Evolutionary conservation across 352 stramenopile species (phyloP).

Genomic region (Phytophthora ohioensis): DNA sequence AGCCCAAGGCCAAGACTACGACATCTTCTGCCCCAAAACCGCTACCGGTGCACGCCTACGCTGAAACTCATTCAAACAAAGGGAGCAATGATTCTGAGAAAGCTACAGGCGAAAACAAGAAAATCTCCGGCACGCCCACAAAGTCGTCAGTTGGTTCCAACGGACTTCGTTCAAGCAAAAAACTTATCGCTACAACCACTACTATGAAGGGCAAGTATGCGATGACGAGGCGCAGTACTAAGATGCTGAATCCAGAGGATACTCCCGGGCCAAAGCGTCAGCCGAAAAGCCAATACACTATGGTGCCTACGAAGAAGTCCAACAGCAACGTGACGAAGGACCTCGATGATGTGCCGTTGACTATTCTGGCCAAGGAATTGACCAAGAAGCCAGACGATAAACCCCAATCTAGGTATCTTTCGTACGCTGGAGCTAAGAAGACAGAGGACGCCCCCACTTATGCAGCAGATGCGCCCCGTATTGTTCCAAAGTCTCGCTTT

Average conservation of each 20-base stretch:
- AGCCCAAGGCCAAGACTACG: constrained; percentile 30
- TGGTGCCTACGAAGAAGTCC: constrained; percentile 24
- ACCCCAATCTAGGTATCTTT: constrained; percentile 53
- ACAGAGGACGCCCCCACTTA: constrained; percentile 31
- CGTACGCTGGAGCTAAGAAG: constrained; percentile 46
- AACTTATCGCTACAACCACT: constrained; percentile 38
- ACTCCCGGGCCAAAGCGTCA: constrained; percentile 18
- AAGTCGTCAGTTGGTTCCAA: constrained; percentile 51
- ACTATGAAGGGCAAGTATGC: constrained; percentile 54
- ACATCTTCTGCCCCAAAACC: constrained; percentile 32
- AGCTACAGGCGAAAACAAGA: constrained; percentile 7
- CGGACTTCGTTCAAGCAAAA: constrained; percentile 46
- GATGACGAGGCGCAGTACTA: constrained; percentile 50
- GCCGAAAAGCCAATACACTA: constrained; percentile 32
- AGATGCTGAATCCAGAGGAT: constrained; percentile 46
- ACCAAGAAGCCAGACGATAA: constrained; percentile 27
- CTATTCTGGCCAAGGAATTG: constrained; percentile 33
- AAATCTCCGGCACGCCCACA: not conserved
- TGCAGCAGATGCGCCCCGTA: constrained; percentile 19
- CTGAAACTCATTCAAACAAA: constrained; percentile 29
- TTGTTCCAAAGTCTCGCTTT: constrained; percentile 41
- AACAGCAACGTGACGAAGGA: constrained; percentile 12
- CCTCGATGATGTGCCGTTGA: constrained; percentile 35
- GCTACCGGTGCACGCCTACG: constrained; percentile 38
- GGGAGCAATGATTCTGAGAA: constrained; percentile 13